A percentile compares a stretch with the other conserved stretches of the same genome.
Conservation (phyloP, 805 yeast genomes). For the Lachancea mirantina region DNA sequence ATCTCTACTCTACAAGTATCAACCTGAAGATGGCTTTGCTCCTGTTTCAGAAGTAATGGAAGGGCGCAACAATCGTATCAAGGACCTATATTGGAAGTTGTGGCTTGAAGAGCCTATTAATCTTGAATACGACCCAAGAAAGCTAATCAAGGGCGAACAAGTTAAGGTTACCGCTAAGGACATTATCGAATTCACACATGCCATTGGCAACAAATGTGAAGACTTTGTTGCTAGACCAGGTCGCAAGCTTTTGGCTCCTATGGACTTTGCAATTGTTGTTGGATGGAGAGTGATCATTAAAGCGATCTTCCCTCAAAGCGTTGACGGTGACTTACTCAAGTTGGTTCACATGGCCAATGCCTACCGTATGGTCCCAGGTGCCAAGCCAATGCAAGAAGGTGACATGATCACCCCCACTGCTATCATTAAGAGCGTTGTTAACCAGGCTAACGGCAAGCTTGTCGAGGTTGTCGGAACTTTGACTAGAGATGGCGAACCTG, state of each 20-base stretch:
- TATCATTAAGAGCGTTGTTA: constrained; percentile 77
- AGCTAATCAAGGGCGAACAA: constrained; percentile 62
- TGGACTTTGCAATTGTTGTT: constrained; percentile 97
- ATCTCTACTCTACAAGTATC: constrained; percentile 69
- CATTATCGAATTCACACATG: constrained; percentile 89
- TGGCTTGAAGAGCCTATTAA: constrained; percentile 77
- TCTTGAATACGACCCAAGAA: constrained; percentile 59
- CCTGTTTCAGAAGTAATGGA: constrained; percentile 88
- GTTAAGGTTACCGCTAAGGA: constrained; percentile 64
- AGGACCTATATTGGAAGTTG: constrained; percentile 92
- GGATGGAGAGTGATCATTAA: constrained; percentile 98
- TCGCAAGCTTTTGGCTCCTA: constrained; percentile 83
- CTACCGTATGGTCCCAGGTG: constrained; percentile 88
- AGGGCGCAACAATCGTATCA: constrained; percentile 87
- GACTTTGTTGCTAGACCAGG: constrained; percentile 88
- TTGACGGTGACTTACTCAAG: constrained; percentile 92
- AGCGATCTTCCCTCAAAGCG: constrained; percentile 94
- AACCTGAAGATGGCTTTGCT: constrained; percentile 87
- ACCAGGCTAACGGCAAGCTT: constrained; percentile 88
- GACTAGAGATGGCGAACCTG: constrained; percentile 65
- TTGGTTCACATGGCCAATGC: constrained; percentile 94
- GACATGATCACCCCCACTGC: constrained; percentile 81
- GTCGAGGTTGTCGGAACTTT: constrained; percentile 93
- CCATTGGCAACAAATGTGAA: constrained; percentile 95
- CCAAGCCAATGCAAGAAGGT: constrained; percentile 79